phyloP scores from a whole-genome alignment of 2,329 filamentous ascomycete genomes.

The Ophiocordyceps camponoti-floridani region DNA sequence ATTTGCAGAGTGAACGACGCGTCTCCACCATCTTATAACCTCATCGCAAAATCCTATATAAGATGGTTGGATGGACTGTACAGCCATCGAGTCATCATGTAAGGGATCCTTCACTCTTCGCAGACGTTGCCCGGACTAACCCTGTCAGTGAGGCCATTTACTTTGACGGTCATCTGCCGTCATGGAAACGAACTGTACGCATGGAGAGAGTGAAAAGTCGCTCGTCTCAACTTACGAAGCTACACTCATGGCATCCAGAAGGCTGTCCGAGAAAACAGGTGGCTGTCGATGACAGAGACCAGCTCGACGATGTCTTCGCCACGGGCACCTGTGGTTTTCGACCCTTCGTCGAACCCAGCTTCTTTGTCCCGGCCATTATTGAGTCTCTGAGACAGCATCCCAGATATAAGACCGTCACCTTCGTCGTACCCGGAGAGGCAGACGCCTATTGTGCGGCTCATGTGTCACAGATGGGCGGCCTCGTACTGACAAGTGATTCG shows the following conservation, averaged over 20 bases:
- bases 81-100: slow-evolving; percentile 43
- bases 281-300: slow-evolving; percentile 1
- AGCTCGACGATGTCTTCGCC: slow-evolving; percentile 9
- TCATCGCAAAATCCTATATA: slow-evolving; percentile 40
- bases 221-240: slow-evolving; percentile 35
- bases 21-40: slow-evolving; percentile 41
- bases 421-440: slow-evolving; percentile 67
- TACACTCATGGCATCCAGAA: slow-evolving; percentile 14
- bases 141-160: slow-evolving; percentile 40
- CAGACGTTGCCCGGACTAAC: background rate
- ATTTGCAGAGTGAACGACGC: slow-evolving; percentile 31
- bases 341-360: slow-evolving; percentile 36
- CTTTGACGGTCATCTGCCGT: slow-evolving; percentile 72
- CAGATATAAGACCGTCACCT: slow-evolving; percentile 22
- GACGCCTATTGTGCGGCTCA: slow-evolving; percentile 61
- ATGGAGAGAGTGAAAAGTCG: slow-evolving; percentile 39
- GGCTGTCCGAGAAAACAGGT: slow-evolving; percentile 10
- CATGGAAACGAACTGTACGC: slow-evolving; percentile 43
- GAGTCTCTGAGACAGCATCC: slow-evolving; percentile 41
- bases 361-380: slow-evolving; percentile 61
- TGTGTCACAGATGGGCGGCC: slow-evolving; percentile 32
- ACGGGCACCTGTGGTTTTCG: slow-evolving; percentile 8
- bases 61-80: slow-evolving; percentile 45
- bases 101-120: slow-evolving; percentile 6
- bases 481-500: slow-evolving; percentile 67